These are phyloP conservation scores for Breviolum minutum DNA, from an alignment of 73 alveolate species.

Conservation along the genomic window DNA sequence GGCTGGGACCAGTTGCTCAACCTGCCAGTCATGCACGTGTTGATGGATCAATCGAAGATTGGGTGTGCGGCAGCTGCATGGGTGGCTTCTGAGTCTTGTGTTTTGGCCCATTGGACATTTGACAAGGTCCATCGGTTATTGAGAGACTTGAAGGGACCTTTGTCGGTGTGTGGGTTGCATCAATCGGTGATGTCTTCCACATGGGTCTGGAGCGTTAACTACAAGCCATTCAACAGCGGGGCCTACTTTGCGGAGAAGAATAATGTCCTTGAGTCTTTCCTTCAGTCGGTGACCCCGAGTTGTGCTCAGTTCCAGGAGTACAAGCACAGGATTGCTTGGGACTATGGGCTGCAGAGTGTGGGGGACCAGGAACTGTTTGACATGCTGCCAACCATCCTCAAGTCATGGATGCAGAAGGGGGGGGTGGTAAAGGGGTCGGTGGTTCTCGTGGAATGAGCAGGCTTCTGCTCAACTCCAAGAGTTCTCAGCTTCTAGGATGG, in stretches of 20 bases:
- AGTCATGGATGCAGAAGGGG: neutral
- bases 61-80: neutral
- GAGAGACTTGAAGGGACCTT: neutral
- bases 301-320: neutral
- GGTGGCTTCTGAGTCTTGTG: neutral
- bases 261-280: neutral
- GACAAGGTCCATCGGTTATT: neutral
- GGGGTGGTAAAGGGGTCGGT: neutral
- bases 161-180: neutral
- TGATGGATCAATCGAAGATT: neutral
- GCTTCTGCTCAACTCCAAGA: neutral
- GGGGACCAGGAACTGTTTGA: neutral
- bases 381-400: neutral
- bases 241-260: neutral
- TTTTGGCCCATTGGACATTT: neutral
- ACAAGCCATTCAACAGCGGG: neutral
- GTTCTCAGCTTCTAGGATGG: neutral
- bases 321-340: neutral
- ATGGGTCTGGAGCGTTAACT: neutral
- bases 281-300: neutral
- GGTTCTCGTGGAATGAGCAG: slow-evolving; percentile 35
- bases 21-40: neutral
- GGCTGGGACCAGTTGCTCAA: neutral
- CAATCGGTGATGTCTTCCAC: neutral
- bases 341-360: neutral